Percentiles rank a stretch among this genome's conserved stretches.
Conservation (phyloP, 1,284 basidiomycete genomes). For the Lignosus rhinocerotis region DNA sequence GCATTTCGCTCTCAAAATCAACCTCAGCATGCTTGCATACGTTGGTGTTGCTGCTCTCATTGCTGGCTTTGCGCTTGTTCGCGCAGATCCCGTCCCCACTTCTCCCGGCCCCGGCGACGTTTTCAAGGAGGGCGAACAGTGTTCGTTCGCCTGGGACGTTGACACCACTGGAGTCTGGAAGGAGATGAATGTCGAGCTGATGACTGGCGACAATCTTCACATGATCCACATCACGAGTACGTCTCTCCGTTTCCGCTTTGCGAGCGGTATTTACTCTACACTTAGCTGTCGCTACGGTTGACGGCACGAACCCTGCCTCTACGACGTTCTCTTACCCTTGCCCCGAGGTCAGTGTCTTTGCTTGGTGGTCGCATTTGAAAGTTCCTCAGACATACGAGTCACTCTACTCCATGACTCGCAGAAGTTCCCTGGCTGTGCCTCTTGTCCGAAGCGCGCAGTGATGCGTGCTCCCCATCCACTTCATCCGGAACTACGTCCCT, state of each 20-base stretch:
- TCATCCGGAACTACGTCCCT: not conserved
- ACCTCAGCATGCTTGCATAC: conserved; percentile 43
- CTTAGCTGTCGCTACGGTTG: conserved; percentile 58
- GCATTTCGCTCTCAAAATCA: not conserved
- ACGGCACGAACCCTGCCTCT: conserved; percentile 50
- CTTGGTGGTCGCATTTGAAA: not conserved
- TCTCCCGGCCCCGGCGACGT: conserved; percentile 46
- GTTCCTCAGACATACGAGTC: not conserved
- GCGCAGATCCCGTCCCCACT: conserved; percentile 53
- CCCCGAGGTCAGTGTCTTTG: conserved; percentile 50
- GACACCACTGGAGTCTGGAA: conserved; percentile 66
- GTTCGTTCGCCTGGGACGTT: conserved; percentile 54
- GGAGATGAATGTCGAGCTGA: conserved; percentile 70
- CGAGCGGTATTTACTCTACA: not conserved
- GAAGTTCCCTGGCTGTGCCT: not conserved
- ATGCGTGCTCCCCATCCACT: not conserved
- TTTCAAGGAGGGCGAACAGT: conserved; percentile 57
- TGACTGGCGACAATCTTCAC: conserved; percentile 72
- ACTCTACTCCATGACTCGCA: not conserved
- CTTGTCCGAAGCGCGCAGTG: not conserved
- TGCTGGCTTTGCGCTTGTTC: conserved; percentile 35
- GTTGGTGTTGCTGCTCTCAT: conserved; percentile 44
- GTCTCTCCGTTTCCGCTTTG: conserved; percentile 37
- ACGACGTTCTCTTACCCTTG: conserved; percentile 59
- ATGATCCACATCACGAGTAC: conserved; percentile 65